Percentiles rank a stretch among this genome's conserved stretches.
Conservation (phyloP, 345 rosid genomes). For the Balakata baccata region DNA sequence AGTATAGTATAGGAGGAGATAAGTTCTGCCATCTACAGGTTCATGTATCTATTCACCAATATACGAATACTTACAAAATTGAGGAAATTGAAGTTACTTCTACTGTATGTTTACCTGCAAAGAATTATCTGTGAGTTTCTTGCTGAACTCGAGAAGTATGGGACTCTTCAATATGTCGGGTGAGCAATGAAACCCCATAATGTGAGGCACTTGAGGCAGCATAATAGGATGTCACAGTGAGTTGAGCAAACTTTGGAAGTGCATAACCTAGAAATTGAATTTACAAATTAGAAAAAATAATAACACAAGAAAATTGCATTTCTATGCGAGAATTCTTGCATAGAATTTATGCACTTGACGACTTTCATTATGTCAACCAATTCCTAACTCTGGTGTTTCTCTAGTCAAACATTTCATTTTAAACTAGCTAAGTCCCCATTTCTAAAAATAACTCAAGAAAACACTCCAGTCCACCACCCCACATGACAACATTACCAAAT, state of each 20-base stretch:
- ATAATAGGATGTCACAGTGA: conserved; percentile 79
- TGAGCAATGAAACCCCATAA: conserved; percentile 76
- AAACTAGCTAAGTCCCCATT: background rate
- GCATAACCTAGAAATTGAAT: conserved; percentile 53
- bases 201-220: conserved; percentile 93
- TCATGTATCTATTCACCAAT: background rate
- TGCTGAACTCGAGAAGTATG: conserved; percentile 44
- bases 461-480: background rate
- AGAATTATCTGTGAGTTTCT: conserved; percentile 31
- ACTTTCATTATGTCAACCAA: background rate
- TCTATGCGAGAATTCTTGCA: background rate
- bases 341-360: background rate
- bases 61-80: conserved; percentile 12
- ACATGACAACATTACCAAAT: background rate
- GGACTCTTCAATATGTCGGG: conserved; percentile 65
- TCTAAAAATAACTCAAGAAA: background rate
- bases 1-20: no score
- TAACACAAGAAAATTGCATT: background rate
- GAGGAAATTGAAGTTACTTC: conserved; percentile 6
- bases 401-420: background rate
- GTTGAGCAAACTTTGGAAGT: conserved; percentile 79
- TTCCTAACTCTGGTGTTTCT: no score
- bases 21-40: background rate
- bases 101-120: conserved; percentile 11
- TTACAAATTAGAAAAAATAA: background rate